Evolutionary conservation across 257 asterid species (phyloP), one percentile per base, ranked within the genome.

Genomic region (Solanum peruvianum): DNA sequence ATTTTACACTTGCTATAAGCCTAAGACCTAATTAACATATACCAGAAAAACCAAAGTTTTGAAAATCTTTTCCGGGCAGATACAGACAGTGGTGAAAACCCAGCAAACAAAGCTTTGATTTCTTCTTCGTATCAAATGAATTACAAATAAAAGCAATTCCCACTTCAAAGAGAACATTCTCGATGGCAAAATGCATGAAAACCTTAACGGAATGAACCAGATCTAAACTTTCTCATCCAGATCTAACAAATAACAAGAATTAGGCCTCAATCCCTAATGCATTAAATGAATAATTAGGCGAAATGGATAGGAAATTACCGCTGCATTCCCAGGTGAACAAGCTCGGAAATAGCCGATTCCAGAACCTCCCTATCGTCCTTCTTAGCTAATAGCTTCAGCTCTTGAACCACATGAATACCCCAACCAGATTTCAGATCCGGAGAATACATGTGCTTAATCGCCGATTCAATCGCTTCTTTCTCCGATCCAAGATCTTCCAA

Each of bases 331-430:
- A 95, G 88, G 88, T 90, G 94, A 84, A 94, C 91, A 29, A 97
- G 96, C 89, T 95, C 99, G 35, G 91, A 88, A 27, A 97, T 93
- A 91, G 96, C 95, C 58, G 94, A 90, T 89, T 97, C 99, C 87
- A 95, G 90, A 18, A 70, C 87, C 75, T 86, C 90, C 2, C 99
- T 93, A 91, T 95, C 98, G 82, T 82, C 89, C 83, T 95, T 97
- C 90, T 87, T 93, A 1, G 95, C 98, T 91, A 97, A 87, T 69
- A 97, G 71, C 88, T 97, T 97, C 29, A 95, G 90, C 92, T 95
- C 99, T 93, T 97, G 99, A n/a, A 95, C 96, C 35, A 95, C 97
- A 85, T 97, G 98, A 84, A 97, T 88, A 8, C 99, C 99, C 99
- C 99, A 97, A 0, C 99, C 99, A 13, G 92, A 87, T 47, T 87